Evolutionary conservation across 371 early-diverging fungal genomes (phyloP).

Genomic region (Mortierella sp.): DNA sequence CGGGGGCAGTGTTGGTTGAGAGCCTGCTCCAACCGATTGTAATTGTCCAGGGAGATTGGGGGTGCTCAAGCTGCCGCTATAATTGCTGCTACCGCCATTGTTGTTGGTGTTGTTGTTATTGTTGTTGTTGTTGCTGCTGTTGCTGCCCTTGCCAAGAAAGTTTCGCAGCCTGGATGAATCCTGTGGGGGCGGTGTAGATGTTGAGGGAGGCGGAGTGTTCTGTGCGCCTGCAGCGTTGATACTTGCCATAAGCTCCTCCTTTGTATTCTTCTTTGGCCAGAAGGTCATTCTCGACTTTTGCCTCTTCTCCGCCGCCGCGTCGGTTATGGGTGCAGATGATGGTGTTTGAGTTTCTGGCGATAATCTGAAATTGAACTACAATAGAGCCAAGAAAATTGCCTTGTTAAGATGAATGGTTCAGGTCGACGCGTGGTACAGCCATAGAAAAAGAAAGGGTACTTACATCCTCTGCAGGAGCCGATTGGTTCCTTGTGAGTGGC

Average conservation of each 20-base stretch:
- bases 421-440: no score
- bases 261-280: conserved; percentile 47
- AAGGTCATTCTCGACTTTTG: conserved; percentile 54
- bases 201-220: conserved; percentile 1
- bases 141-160: conserved; percentile 40
- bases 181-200: conserved; percentile 15
- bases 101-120: conserved; percentile 9
- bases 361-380: neutral
- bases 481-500: conserved; percentile 31
- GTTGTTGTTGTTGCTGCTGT: neutral
- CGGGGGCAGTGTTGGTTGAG: conserved; percentile 20
- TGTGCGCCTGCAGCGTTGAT: conserved; percentile 3
- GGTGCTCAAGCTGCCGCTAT: neutral
- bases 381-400: neutral
- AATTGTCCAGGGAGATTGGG: conserved; percentile 5
- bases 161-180: conserved; percentile 28
- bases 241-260: conserved; percentile 18
- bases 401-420: no score
- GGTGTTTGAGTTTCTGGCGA: conserved; percentile 25
- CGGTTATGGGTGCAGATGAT: conserved; percentile 8
- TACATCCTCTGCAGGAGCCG: conserved; percentile 40
- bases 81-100: neutral
- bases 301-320: conserved; percentile 52
- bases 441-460: neutral
- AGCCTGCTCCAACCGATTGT: neutral